Percentiles rank a stretch among this genome's conserved stretches.
phyloP scores from a whole-genome alignment of 2,329 filamentous ascomycete species.

The Fusarium temperatum region DNA sequence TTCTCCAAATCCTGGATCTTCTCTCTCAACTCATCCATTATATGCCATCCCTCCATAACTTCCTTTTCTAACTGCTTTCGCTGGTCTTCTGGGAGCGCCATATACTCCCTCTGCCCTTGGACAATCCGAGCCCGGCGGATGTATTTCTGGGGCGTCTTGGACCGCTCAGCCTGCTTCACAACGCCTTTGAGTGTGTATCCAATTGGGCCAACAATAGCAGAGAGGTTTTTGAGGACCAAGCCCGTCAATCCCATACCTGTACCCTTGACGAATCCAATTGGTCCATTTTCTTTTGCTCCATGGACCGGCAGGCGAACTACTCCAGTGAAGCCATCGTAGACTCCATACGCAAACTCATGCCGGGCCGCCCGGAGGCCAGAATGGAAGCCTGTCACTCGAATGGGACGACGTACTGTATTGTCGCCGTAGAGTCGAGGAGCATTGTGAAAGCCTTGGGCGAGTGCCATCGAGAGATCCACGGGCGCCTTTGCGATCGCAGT shows the following conservation, averaged over 20 bases:
- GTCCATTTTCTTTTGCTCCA: constrained; percentile 64
- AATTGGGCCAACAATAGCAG: constrained; percentile 67
- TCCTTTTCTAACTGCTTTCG: constrained; percentile 39
- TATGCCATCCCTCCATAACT: constrained; percentile 46
- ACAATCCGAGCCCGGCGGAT: constrained; percentile 67
- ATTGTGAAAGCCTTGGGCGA: constrained; percentile 77
- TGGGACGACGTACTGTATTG: constrained; percentile 70
- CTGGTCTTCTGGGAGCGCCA: constrained; percentile 48
- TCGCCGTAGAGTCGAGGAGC: constrained; percentile 76
- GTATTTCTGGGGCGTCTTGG: constrained; percentile 61
- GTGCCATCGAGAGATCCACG: constrained; percentile 66
- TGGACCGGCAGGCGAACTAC: constrained; percentile 67
- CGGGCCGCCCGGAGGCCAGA: constrained; percentile 70
- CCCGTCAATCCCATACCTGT: constrained; percentile 71
- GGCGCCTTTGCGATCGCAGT: constrained; percentile 64
- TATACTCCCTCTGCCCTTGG: constrained; percentile 62
- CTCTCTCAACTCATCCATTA: constrained; percentile 46
- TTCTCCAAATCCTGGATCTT: constrained; percentile 43
- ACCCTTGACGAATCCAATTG: constrained; percentile 59
- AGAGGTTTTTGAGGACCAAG: constrained; percentile 71
- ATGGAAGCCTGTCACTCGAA: constrained; percentile 70
- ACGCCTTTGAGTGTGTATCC: constrained; percentile 73
- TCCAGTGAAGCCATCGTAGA: constrained; percentile 73
- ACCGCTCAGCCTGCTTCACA: constrained; percentile 65
- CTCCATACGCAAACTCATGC: constrained; percentile 68